Evolutionary conservation across 306 rosid species (phyloP).

Genomic region (Vicia faba): DNA sequence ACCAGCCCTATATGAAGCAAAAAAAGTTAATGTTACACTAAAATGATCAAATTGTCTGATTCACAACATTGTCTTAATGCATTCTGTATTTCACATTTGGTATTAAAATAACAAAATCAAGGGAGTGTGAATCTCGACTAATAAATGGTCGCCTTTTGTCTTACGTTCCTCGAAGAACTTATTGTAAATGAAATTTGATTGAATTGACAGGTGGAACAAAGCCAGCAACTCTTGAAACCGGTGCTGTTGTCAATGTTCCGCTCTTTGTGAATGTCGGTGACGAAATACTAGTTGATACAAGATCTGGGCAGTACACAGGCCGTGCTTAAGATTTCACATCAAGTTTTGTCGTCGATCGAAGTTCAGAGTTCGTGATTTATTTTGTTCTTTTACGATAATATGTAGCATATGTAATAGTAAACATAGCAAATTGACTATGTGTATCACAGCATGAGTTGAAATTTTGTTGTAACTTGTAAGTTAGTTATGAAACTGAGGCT

Average conservation of each 20-base stretch:
- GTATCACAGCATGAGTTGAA: constrained; percentile 15
- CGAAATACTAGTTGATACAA: constrained; percentile 76
- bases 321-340: constrained; percentile 62
- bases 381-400: constrained; percentile 5
- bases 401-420: constrained; percentile 37
- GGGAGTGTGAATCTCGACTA: neutral
- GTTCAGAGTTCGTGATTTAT: neutral
- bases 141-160: constrained; percentile 6
- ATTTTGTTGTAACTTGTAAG: constrained; percentile 24
- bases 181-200: constrained; percentile 35
- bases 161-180: constrained; percentile 10
- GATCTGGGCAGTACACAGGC: constrained; percentile 88
- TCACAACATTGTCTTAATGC: constrained; percentile 18
- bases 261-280: constrained; percentile 80
- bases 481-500: constrained; percentile 10
- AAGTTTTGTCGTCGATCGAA: constrained; percentile 34
- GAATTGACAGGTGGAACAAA: constrained; percentile 77
- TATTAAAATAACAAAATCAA: neutral
- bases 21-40: neutral
- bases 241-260: constrained; percentile 81
- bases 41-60: constrained; percentile 19
- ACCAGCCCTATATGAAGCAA: constrained; percentile 19
- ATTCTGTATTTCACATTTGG: constrained; percentile 15
- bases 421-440: constrained; percentile 35
- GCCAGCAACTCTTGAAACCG: constrained; percentile 95